A percentile compares a stretch with the other conserved stretches of the same genome.
Conservation (phyloP, 805 yeast species). For the Teunomyces barrocoloradensis region DNA sequence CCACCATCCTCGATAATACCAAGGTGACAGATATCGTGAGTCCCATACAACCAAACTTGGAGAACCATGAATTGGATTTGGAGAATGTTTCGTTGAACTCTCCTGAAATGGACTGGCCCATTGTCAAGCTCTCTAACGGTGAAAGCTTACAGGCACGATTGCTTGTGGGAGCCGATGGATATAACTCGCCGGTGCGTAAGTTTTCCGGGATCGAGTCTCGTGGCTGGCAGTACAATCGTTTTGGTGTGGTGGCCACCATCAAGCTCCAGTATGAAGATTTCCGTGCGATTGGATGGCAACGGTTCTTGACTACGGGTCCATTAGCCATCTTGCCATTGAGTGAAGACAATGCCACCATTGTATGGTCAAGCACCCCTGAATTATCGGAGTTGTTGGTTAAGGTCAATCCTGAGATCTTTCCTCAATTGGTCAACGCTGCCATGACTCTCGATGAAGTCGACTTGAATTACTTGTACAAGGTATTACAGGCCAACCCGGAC, state of each 20-base stretch:
- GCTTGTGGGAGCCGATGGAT: slow-evolving; percentile 95
- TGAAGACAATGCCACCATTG: slow-evolving; percentile 81
- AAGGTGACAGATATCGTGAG: slow-evolving; percentile 57
- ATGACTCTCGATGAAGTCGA: slow-evolving; percentile 77
- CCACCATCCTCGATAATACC: slow-evolving; percentile 58
- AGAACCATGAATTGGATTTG: slow-evolving; percentile 17
- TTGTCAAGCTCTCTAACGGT: slow-evolving; percentile 66
- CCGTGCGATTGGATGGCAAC: slow-evolving; percentile 83
- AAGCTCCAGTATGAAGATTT: slow-evolving; percentile 70
- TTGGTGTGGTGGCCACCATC: slow-evolving; percentile 91
- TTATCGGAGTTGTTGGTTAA: slow-evolving; percentile 60
- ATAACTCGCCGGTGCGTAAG: slow-evolving; percentile 84
- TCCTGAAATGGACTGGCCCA: slow-evolving; percentile 65
- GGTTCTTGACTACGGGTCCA: slow-evolving; percentile 90
- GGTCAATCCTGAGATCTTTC: slow-evolving; percentile 60
- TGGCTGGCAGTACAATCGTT: slow-evolving; percentile 88
- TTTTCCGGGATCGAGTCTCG: slow-evolving; percentile 79
- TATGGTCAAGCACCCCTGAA: slow-evolving; percentile 87
- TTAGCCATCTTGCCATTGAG: slow-evolving; percentile 89
- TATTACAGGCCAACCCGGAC: slow-evolving; percentile 34
- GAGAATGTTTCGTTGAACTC: slow-evolving; percentile 17
- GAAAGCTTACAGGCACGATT: slow-evolving; percentile 61
- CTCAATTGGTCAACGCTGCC: slow-evolving; percentile 79
- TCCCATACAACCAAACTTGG: slow-evolving; percentile 11
- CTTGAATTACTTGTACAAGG: slow-evolving; percentile 61